Evolutionary conservation across 805 yeast genomes (phyloP).

Genomic region (Wickerhamiella alocasiicola): DNA sequence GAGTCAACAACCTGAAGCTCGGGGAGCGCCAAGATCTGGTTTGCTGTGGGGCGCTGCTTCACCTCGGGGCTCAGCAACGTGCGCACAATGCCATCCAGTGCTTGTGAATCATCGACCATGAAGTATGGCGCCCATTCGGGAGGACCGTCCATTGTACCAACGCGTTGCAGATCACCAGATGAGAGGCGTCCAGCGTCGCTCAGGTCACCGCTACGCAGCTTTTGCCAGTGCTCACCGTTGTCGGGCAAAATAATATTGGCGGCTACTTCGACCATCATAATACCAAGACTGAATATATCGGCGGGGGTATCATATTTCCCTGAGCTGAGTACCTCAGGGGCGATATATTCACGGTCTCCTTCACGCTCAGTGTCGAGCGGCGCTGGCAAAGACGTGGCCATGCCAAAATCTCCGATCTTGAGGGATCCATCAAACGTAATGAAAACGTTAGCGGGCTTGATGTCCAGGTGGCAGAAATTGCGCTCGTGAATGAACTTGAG

Average conservation of each 20-base stretch:
- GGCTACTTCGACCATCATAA: slow-evolving; percentile 88
- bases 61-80: slow-evolving; percentile 88
- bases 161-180: slow-evolving; percentile 43
- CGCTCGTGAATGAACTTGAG: slow-evolving; percentile 65
- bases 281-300: slow-evolving; percentile 87
- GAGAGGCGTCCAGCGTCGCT: slow-evolving; percentile 81
- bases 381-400: slow-evolving; percentile 71
- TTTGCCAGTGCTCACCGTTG: slow-evolving; percentile 94
- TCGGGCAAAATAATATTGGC: slow-evolving; percentile 92
- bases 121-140: slow-evolving; percentile 86
- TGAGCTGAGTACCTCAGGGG: slow-evolving; percentile 82
- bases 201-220: slow-evolving; percentile 84
- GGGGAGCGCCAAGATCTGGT: slow-evolving; percentile 49
- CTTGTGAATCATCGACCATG: slow-evolving; percentile 54
- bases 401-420: slow-evolving; percentile 94
- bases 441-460: slow-evolving; percentile 91
- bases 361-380: slow-evolving; percentile 63
- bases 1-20: slow-evolving; percentile 38
- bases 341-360: slow-evolving; percentile 95
- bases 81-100: slow-evolving; percentile 66
- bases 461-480: slow-evolving; percentile 72
- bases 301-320: slow-evolving; percentile 84
- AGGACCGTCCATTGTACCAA: slow-evolving; percentile 12
- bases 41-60: slow-evolving; percentile 65
- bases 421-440: slow-evolving; percentile 89